phyloP scores from a whole-genome alignment of 805 yeast species.

The Starmerella khaoyaiensis region DNA sequence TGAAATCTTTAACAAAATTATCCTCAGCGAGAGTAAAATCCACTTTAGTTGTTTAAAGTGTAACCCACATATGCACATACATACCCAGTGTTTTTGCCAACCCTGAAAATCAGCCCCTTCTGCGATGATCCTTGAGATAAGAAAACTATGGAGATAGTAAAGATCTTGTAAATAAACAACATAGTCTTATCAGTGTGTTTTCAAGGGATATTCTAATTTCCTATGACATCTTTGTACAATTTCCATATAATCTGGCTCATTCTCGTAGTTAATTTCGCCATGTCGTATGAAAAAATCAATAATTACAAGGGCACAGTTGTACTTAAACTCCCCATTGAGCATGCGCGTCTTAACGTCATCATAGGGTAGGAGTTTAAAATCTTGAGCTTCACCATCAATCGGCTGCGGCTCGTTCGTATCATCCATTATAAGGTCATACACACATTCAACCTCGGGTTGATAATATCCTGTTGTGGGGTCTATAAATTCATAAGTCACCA shows the following conservation, averaged over 20 bases:
- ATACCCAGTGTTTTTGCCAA: too few species aligned
- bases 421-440: constrained; percentile 54
- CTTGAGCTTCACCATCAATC: constrained; percentile 64
- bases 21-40: too few species aligned
- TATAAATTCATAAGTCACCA: constrained; percentile 43
- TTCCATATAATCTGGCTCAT: constrained; percentile 53
- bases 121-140: too few species aligned
- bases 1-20: too few species aligned
- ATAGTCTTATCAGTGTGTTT: too few species aligned
- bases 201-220: constrained; percentile 51
- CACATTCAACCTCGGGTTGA: constrained; percentile 80
- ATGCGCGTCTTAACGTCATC: constrained; percentile 44
- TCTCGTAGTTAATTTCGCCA: constrained; percentile 53
- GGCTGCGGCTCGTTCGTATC: constrained; percentile 38
- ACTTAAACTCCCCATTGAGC: constrained; percentile 57
- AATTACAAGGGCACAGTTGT: constrained; percentile 70
- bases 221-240: constrained; percentile 54
- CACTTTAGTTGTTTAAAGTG: too few species aligned
- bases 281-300: constrained; percentile 82
- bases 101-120: too few species aligned
- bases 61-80: too few species aligned
- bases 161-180: neutral
- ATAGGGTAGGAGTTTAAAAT: constrained; percentile 50
- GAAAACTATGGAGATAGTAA: too few species aligned
- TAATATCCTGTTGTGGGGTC: constrained; percentile 41